Evolutionary conservation across 2,329 filamentous ascomycete species (phyloP).

Genomic region (Pseudogymnoascus sp.): DNA sequence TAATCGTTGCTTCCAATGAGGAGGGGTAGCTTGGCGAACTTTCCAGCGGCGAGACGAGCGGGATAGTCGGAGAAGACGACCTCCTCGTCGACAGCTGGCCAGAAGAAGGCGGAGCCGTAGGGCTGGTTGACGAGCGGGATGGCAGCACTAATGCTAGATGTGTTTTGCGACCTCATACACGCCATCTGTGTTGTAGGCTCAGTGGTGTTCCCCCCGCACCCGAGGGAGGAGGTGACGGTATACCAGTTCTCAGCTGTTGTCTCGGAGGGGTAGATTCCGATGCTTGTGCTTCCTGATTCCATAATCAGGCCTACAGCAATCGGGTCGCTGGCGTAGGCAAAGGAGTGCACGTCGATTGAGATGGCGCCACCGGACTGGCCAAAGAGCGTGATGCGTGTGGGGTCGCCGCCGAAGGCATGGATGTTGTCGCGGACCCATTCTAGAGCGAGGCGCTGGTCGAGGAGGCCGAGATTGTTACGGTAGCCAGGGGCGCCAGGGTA

Average conservation of each 20-base stretch:
- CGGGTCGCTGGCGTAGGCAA: constrained; percentile 26
- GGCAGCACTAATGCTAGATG: constrained; percentile 7
- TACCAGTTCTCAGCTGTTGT: constrained; percentile 14
- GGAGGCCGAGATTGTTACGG: constrained; percentile 37
- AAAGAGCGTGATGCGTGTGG: constrained; percentile 26
- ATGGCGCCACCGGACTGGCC: constrained; percentile 35
- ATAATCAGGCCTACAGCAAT: constrained; percentile 22
- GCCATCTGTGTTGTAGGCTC: constrained; percentile 10
- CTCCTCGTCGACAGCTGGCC: constrained; percentile 12
- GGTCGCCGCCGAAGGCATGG: constrained; percentile 49
- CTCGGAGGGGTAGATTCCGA: neutral
- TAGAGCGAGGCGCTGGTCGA: constrained; percentile 50
- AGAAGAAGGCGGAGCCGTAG: constrained; percentile 4
- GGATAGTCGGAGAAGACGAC: constrained; percentile 13
- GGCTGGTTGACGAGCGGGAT: constrained; percentile 8
- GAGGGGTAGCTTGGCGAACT: constrained; percentile 13
- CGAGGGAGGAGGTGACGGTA: constrained; percentile 9
- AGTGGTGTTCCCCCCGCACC: constrained; percentile 1
- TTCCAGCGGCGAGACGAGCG: constrained; percentile 1
- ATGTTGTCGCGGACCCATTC: constrained; percentile 52
- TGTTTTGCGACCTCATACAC: constrained; percentile 8
- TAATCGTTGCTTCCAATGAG: constrained; percentile 14
- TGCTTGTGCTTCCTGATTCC: constrained; percentile 17
- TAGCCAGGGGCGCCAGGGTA: constrained; percentile 19
- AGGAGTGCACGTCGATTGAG: constrained; percentile 35